Conservation (phyloP, 2,329 filamentous ascomycete genomes). For the Cercospora sp. region DNA sequence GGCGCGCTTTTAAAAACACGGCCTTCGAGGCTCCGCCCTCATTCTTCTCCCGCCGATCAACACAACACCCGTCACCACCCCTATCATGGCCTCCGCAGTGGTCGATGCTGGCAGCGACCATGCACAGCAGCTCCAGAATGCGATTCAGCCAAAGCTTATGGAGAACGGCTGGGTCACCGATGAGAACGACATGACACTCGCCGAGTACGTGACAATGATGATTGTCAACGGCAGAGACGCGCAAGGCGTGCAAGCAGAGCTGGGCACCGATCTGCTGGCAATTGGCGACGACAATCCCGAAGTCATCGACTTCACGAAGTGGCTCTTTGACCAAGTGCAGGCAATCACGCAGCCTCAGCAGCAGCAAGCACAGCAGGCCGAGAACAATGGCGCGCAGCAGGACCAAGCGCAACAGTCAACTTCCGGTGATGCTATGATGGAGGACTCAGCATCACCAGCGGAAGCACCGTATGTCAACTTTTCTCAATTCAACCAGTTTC, state of each 20-base stretch:
- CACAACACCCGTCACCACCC: constrained; percentile 3
- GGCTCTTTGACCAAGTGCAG: constrained; percentile 89
- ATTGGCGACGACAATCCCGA: constrained; percentile 80
- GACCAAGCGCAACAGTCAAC: constrained; percentile 11
- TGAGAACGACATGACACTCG: constrained; percentile 77
- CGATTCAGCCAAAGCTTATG: constrained; percentile 85
- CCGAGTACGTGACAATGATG: constrained; percentile 97
- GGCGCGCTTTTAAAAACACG: not conserved
- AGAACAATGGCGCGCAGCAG: constrained; percentile 1
- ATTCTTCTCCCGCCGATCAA: constrained; percentile 9
- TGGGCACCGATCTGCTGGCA: constrained; percentile 82
- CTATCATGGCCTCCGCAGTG: constrained; percentile 64
- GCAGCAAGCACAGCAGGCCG: constrained; percentile 25
- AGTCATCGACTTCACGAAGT: constrained; percentile 79
- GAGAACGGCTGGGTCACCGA: constrained; percentile 90
- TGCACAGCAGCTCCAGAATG: constrained; percentile 76
- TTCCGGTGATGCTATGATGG: constrained; percentile 69
- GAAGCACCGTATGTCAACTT: constrained; percentile 47
- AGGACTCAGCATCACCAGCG: constrained; percentile 48
- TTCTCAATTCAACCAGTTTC: constrained; percentile 5
- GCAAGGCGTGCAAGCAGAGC: constrained; percentile 82
- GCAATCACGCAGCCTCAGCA: constrained; percentile 54
- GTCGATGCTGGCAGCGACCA: constrained; percentile 74
- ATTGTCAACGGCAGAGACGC: constrained; percentile 92
- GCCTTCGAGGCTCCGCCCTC: constrained; percentile 13